Evolutionary conservation across 495 filamentous ascomycete species (phyloP).

Genomic region (Xylaria cubensis): DNA sequence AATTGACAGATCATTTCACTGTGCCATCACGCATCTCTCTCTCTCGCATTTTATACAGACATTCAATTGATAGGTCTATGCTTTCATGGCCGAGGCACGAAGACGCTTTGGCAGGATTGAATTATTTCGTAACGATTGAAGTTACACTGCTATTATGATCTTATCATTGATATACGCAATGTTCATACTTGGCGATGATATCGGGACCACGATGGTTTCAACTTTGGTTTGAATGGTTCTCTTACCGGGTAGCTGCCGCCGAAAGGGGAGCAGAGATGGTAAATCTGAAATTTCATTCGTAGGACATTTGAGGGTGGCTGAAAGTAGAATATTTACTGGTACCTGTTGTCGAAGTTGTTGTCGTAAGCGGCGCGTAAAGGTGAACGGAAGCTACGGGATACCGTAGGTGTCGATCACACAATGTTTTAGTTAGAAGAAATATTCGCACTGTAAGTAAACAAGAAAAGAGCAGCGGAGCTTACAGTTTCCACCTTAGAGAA

Average conservation of each 20-base stretch:
- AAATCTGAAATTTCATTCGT: neutral
- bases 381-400: slow-evolving; percentile 1
- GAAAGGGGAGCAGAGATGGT: neutral
- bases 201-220: neutral
- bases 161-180: neutral
- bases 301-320: neutral
- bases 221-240: neutral
- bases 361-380: slow-evolving; percentile 4
- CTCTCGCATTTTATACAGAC: neutral
- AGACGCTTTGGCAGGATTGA: neutral
- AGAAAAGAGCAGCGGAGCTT: no score
- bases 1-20: neutral
- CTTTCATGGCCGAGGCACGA: neutral
- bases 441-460: neutral
- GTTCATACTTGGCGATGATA: neutral
- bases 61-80: neutral
- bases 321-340: neutral
- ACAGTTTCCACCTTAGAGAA: neutral
- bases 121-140: neutral
- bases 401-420: neutral
- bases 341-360: neutral
- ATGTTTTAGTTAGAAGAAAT: neutral
- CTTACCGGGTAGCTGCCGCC: slow-evolving; percentile 2
- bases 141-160: neutral
- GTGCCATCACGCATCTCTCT: neutral